Conservation (phyloP, 1,284 basidiomycete genomes). For the Termitomyces sp. region DNA sequence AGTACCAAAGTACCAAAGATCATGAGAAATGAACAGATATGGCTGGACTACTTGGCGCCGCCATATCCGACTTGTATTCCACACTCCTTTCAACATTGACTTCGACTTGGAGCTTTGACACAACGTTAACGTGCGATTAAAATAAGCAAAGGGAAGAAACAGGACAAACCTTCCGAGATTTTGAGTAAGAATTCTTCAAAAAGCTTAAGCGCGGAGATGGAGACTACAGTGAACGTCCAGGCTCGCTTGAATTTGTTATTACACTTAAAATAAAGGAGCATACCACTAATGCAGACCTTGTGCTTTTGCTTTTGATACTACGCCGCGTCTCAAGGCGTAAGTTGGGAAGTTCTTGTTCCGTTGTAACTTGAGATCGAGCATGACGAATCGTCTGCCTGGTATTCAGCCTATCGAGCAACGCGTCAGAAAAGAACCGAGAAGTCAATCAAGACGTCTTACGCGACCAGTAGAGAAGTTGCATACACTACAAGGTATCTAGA, state of each 20-base stretch:
- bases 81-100: slow-evolving; percentile 14
- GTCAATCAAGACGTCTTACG: background rate
- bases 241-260: background rate
- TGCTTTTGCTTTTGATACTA: background rate
- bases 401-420: slow-evolving; percentile 5
- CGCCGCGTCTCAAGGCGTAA: slow-evolving; percentile 7
- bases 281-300: background rate
- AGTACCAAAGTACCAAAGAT: background rate
- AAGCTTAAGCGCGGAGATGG: background rate
- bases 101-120: slow-evolving; percentile 8
- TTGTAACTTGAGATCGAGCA: slow-evolving; percentile 7
- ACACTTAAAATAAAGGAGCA: background rate
- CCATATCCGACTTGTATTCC: slow-evolving; percentile 10
- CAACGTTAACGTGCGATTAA: background rate
- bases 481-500: background rate
- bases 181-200: background rate
- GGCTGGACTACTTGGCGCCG: background rate
- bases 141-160: background rate
- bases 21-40: background rate
- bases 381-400: slow-evolving; percentile 7
- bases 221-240: background rate
- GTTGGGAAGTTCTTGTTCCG: slow-evolving; percentile 2
- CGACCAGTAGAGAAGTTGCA: slow-evolving; percentile 10
- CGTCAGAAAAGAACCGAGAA: background rate
- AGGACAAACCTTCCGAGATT: slow-evolving; percentile 5